Conservation (phyloP, 2,329 filamentous ascomycete genomes). For the Sphaerulina populicola region DNA sequence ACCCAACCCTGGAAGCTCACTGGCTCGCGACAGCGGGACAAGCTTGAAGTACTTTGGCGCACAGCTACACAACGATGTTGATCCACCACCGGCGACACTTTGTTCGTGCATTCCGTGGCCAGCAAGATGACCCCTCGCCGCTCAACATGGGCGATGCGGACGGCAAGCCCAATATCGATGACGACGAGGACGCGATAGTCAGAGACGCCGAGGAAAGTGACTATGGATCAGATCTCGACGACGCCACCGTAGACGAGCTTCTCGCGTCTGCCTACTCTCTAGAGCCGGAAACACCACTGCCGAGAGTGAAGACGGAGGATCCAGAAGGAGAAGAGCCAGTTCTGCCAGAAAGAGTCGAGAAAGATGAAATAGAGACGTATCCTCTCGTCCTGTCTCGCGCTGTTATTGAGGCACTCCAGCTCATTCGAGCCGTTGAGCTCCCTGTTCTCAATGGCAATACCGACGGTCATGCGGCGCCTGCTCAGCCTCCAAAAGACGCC, state of each 20-base stretch:
- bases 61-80: background rate
- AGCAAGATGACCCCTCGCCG: conserved; percentile 3
- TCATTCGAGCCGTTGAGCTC: conserved; percentile 1
- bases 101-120: conserved; percentile 1
- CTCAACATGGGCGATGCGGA: conserved; percentile 1
- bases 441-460: background rate
- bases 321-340: conserved; percentile 22
- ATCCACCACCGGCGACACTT: background rate
- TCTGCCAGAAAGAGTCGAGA: conserved; percentile 19
- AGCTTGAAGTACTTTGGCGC: background rate
- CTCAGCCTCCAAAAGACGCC: background rate
- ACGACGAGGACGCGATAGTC: conserved; percentile 12
- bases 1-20: background rate
- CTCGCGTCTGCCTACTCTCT: conserved; percentile 40
- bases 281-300: conserved; percentile 1
- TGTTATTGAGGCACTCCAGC: conserved; percentile 7
- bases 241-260: conserved; percentile 46
- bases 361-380: conserved; percentile 10
- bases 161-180: background rate
- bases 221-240: conserved; percentile 58
- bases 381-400: conserved; percentile 14
- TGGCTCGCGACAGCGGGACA: conserved; percentile 6
- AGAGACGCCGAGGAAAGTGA: conserved; percentile 40
- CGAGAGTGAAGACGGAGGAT: conserved; percentile 8
- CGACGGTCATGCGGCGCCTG: background rate